Evolutionary conservation across 495 filamentous ascomycete genomes (phyloP), one percentile per base, ranked within the genome.

Genomic region (Amniculicola lignicola): DNA sequence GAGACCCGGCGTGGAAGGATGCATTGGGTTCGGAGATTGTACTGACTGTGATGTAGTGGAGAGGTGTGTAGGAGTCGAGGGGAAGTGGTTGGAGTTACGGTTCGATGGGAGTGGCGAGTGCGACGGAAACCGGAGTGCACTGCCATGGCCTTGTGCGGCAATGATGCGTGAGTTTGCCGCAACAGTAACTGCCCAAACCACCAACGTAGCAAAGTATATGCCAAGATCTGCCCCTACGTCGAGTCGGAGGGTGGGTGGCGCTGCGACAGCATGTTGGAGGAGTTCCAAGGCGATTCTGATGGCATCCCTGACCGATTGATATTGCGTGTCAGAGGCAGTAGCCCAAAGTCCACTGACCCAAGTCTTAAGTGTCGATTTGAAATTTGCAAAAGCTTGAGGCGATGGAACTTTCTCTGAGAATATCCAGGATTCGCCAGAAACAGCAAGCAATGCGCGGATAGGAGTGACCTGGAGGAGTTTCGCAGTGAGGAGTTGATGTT

Each of bases 381-480:
- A 44, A 16, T 16, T 38, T 11, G 51, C n/a, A 24, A 65, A 61
- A 21, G 37, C 42, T n/a, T 44, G 45, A 9, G 44, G 29, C 2
- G 61, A 64, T 21, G 57, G 19, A 2, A 72, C 46, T 22, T 70
- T 70, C 46, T 69, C 70, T 7, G 49, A 63, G 18, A 68, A 51
- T n/a, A 69, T 57, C 70, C 70, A 72, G 5, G 59, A 58, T 36
- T 72, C 65, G 3, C 69, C 69, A 5, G 67, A 59, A 1, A 71
- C 67, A 29, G 69, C 69, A 19, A 72, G 57, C 6, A 72, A 56
- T 4, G 66, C 61, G 29, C 70, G 69, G 14, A 72, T 46, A 3
- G 69, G 70, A 11, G 62, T 66, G 28, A 57, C 33, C 27, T 63
- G 62, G 23, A 65, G 60, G 0, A 71, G 62, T 35, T 68, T 57